Evolutionary conservation across 495 filamentous ascomycete genomes (phyloP).

Genomic region (Penicillium mononematosum): DNA sequence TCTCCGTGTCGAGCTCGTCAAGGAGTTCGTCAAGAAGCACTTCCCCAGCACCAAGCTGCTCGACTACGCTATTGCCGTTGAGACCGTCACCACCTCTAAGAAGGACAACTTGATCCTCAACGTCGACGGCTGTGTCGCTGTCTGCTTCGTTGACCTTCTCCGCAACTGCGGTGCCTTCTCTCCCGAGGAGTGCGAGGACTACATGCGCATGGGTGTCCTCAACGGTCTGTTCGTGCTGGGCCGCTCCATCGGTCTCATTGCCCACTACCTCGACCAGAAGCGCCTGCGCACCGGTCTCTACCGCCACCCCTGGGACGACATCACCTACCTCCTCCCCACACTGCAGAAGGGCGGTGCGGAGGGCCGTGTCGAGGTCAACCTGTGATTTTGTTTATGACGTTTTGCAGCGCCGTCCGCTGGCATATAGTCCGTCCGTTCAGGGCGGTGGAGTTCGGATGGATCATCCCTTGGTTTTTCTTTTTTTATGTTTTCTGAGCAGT

Average conservation of each 20-base stretch:
- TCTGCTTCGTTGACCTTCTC: constrained; percentile 97
- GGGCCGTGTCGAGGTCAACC: constrained; percentile 84
- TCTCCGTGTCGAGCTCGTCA: constrained; percentile 98
- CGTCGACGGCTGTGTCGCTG: constrained; percentile 95
- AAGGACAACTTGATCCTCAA: constrained; percentile 99
- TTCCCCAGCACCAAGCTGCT: constrained; percentile 97
- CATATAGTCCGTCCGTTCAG: constrained; percentile 38
- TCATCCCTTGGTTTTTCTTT: constrained; percentile 40
- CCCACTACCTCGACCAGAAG: constrained; percentile 99
- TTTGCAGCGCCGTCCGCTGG: constrained; percentile 37
- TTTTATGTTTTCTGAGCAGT: constrained; percentile 31
- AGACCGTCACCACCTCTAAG: constrained; percentile 98
- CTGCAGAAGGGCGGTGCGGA: constrained; percentile 74
- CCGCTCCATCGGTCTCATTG: constrained; percentile 95
- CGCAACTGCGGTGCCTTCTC: constrained; percentile 96
- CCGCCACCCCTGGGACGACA: constrained; percentile 98
- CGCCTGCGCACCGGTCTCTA: constrained; percentile 95
- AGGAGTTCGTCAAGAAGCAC: constrained; percentile 95
- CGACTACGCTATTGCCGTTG: constrained; percentile 96
- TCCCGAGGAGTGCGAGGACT: constrained; percentile 55
- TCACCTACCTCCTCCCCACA: constrained; percentile 91
- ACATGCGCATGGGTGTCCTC: constrained; percentile 86
- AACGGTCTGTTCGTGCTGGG: constrained; percentile 99
- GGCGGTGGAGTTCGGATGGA: constrained; percentile 49
- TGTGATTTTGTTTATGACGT: constrained; percentile 51